These are phyloP conservation scores for Teratosphaeria gauchensis DNA, from an alignment of 2,329 filamentous ascomycete species.

Conservation along the genomic window DNA sequence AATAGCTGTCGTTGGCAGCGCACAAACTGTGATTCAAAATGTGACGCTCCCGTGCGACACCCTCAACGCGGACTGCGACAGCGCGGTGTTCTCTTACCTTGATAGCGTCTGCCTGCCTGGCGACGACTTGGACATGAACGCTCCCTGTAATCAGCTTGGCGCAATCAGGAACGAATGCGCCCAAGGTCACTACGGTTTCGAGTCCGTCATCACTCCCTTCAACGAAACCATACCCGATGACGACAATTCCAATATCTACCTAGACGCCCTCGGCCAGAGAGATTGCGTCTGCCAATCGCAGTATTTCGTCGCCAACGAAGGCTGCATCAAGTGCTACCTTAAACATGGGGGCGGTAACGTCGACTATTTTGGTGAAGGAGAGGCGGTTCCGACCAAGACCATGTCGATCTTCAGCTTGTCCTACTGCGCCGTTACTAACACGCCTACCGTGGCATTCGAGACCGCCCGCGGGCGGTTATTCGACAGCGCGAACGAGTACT, in stretches of 20 bases:
- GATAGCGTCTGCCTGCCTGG: conserved; percentile 14
- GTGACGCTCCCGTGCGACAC: too few species aligned
- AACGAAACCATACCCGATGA: too few species aligned
- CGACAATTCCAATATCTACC: neutral
- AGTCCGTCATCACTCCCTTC: neutral
- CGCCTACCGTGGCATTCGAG: conserved; percentile 13
- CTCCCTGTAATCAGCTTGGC: conserved; percentile 17
- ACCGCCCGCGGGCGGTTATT: conserved; percentile 7
- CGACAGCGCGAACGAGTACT: too few species aligned
- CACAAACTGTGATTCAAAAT: too few species aligned
- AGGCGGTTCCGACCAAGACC: neutral
- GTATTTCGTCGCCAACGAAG: conserved; percentile 11
- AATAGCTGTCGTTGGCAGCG: too few species aligned
- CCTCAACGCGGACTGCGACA: too few species aligned
- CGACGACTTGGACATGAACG: conserved; percentile 11
- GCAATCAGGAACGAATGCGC: conserved; percentile 12
- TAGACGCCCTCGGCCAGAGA: conserved; percentile 4
- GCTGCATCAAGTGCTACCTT: conserved; percentile 16
- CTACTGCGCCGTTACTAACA: conserved; percentile 20
- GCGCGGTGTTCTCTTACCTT: conserved; percentile 6
- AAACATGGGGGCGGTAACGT: conserved; percentile 11
- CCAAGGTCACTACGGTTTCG: conserved; percentile 10
- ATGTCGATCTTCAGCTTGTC: conserved; percentile 9
- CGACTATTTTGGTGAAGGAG: neutral
- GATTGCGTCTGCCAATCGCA: conserved; percentile 19